Percentiles rank a stretch among this genome's conserved stretches.
Conservation (phyloP, 352 stramenopile genomes). For the Phytophthora multivora region DNA sequence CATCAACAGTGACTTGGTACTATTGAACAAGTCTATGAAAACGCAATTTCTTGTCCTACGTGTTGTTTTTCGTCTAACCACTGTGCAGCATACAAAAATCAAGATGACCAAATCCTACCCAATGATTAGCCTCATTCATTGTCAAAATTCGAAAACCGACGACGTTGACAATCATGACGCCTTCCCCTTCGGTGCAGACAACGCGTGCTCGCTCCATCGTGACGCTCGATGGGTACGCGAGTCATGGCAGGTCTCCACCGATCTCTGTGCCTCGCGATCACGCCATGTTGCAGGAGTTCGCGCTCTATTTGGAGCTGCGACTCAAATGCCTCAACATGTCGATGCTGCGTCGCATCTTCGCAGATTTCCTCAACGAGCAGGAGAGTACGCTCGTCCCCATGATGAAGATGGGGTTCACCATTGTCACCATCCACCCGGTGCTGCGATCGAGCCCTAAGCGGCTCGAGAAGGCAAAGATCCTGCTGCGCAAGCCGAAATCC, state of each 20-base stretch:
- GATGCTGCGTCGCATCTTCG: constrained; percentile 59
- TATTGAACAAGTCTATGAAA: constrained; percentile 15
- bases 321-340: constrained; percentile 50
- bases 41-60: neutral
- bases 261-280: constrained; percentile 33
- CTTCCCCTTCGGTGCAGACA: neutral
- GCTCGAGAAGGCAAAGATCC: constrained; percentile 10
- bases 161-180: constrained; percentile 1
- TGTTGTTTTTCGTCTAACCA: neutral
- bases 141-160: neutral
- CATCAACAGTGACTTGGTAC: constrained; percentile 15
- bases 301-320: constrained; percentile 54
- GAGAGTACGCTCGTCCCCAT: constrained; percentile 51
- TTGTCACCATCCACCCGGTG: constrained; percentile 52
- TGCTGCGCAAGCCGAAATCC: constrained; percentile 43
- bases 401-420: constrained; percentile 35
- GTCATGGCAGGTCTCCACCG: constrained; percentile 27
- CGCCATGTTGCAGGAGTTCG: constrained; percentile 57
- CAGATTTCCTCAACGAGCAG: constrained; percentile 57
- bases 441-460: constrained; percentile 5
- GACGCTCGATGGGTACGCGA: constrained; percentile 37
- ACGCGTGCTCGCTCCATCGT: constrained; percentile 19
- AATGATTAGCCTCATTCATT: too few relatives aligned
- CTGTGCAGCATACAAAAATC: neutral
- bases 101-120: constrained; percentile 3